These are phyloP conservation scores for Eragrostis tef DNA, from an alignment of 202 grass and related monocot species.

Conservation along the genomic window DNA sequence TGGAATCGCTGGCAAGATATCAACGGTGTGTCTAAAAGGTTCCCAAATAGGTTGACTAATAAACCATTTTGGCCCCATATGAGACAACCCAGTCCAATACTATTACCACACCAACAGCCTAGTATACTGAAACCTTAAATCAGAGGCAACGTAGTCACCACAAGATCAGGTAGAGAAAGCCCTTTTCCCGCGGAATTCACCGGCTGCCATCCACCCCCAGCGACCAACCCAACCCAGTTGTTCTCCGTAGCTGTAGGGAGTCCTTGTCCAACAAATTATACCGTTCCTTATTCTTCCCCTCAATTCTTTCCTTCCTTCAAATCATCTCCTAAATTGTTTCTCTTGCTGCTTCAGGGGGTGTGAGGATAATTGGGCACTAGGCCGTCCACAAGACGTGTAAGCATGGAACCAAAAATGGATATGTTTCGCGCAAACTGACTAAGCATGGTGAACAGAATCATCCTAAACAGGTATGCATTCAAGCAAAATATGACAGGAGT, in stretches of 20 bases:
- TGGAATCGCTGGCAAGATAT: background rate
- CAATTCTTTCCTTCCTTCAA: background rate
- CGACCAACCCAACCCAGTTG: background rate
- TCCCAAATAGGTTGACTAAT: no score
- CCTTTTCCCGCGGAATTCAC: background rate
- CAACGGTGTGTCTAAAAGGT: background rate
- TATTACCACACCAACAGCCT: background rate
- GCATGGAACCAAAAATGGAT: background rate
- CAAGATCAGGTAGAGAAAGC: background rate
- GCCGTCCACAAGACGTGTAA: background rate
- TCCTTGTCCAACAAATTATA: background rate
- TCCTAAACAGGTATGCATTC: background rate
- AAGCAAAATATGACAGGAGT: background rate
- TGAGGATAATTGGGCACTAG: constrained; percentile 1
- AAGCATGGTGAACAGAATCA: background rate
- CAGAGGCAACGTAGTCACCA: background rate
- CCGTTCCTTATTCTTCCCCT: background rate
- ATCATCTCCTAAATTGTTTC: background rate
- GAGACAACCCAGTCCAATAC: background rate
- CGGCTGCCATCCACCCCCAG: background rate
- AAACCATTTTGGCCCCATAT: no score
- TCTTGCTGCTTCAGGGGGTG: background rate
- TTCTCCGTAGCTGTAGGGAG: background rate
- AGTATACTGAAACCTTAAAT: background rate
- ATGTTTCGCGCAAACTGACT: background rate